Evolutionary conservation across 495 filamentous ascomycete genomes (phyloP), one percentile per base, ranked within the genome.

Genomic region (Penicillium malachiteum): DNA sequence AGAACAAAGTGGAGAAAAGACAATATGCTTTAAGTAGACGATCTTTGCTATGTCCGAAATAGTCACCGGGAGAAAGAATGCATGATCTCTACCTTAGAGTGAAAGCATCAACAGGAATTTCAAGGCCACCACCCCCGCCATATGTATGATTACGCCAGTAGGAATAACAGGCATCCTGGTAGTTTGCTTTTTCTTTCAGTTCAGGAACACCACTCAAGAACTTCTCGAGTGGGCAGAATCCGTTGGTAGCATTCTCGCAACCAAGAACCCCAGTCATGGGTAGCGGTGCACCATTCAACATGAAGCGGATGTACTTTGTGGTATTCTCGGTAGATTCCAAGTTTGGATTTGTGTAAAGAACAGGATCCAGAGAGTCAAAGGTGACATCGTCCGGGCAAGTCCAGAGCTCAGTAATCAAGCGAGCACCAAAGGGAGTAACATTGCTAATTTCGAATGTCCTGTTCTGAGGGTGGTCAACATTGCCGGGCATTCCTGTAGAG

Each of bases 391-490:
- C 44, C 0, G 68, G 68, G 40, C 68, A 71, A 3, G 63, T 69
- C 68, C 68, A 71, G 51, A 88, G 65, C 60, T 88, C 85, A 21
- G 86, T 85, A 64, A 84, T 78, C 0, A 88, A 67, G 8, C 84
- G 72, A 1, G 81, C 82, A 10, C 76, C 84, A 54, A 87, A 88
- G 0, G 84, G 83, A 21, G 79, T 77, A 10, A 87, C 57, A 26
- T 71, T 41, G 33, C 57, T 63, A 0, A 69, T 17, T 14, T 46
- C 32, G 52, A 69, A 69, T 17, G 43, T 62, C 2, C 58, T 61
- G 10, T 14, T 44, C 7, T 49, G 39, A 1, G 66, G 60, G 47
- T 84, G 79, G 10, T 73, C 74, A 11, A 87, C 79, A 3, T 66
- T 63, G 4, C 68, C 63, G 16, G 81, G 78, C 9, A 82, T 59